phyloP scores from a whole-genome alignment of 1,139 yeast species.

The Pichia sp. region DNA sequence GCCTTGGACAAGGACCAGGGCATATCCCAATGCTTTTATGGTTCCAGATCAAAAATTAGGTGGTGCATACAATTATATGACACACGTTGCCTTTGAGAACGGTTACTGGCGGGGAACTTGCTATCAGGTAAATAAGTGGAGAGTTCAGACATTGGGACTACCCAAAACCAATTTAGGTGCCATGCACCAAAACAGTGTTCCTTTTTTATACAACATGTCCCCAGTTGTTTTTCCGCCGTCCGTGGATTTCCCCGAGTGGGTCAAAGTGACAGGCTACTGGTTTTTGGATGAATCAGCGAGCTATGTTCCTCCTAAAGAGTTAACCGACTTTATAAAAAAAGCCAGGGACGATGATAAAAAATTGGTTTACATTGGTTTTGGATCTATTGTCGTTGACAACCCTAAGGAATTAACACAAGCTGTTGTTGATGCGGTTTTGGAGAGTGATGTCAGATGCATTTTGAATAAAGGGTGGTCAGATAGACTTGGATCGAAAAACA shows the following conservation, averaged over 20 bases:
- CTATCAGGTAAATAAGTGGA: slow-evolving; percentile 86
- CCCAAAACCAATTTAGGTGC: slow-evolving; percentile 66
- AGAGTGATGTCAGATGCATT: slow-evolving; percentile 80
- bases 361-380: slow-evolving; percentile 89
- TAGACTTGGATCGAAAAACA: slow-evolving; percentile 40
- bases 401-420: slow-evolving; percentile 76
- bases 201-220: slow-evolving; percentile 84
- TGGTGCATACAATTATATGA: slow-evolving; percentile 85
- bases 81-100: slow-evolving; percentile 89
- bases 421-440: slow-evolving; percentile 69
- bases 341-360: slow-evolving; percentile 63
- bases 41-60: slow-evolving; percentile 93
- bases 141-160: slow-evolving; percentile 60
- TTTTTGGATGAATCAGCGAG: slow-evolving; percentile 51
- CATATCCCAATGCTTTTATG: slow-evolving; percentile 93
- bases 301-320: slow-evolving; percentile 60
- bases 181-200: slow-evolving; percentile 74
- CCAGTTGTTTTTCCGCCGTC: slow-evolving; percentile 89
- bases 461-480: slow-evolving; percentile 96
- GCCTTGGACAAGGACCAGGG: slow-evolving; percentile 97
- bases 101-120: slow-evolving; percentile 92
- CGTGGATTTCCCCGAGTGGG: slow-evolving; percentile 91
- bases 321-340: slow-evolving; percentile 54
- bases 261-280: slow-evolving; percentile 94
- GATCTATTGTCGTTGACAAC: slow-evolving; percentile 86